phyloP scores from a whole-genome alignment of 257 asterid species.

The Solanum okadae region DNA sequence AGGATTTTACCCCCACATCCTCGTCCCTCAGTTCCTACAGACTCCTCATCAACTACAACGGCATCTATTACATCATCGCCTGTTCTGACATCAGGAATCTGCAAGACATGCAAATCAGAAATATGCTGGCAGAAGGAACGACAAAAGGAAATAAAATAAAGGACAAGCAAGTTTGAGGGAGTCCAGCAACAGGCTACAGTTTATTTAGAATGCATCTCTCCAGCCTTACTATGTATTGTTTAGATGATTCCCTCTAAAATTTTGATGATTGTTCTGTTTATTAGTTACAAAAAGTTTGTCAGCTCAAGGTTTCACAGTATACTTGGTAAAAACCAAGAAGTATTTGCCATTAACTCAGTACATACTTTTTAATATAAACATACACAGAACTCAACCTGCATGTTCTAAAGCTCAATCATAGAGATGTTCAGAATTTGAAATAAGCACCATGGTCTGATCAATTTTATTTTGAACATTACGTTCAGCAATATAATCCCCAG shows the following conservation, averaged over 20 bases:
- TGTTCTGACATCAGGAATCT: slow-evolving; percentile 91
- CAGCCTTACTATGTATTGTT: not conserved
- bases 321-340: not conserved
- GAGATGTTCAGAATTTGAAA: not conserved
- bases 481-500: not conserved
- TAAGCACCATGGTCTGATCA: not conserved
- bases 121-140: not conserved
- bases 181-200: not conserved
- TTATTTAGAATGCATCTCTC: not conserved
- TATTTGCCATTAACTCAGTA: not conserved
- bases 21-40: slow-evolving; percentile 42
- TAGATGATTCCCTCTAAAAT: not conserved
- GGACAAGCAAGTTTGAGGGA: not conserved
- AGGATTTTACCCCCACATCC: slow-evolving; percentile 79
- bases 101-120: slow-evolving; percentile 3
- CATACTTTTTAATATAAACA: not conserved
- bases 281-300: not conserved
- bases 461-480: not conserved
- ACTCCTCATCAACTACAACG: slow-evolving; percentile 71
- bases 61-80: slow-evolving; percentile 83
- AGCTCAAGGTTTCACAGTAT: not conserved
- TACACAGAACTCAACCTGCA: not conserved
- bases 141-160: not conserved
- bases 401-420: not conserved
- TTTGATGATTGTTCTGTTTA: not conserved